Evolutionary conservation across 164 flowering plant genomes (phyloP), one percentile per base, ranked within the genome.

Genomic region (Umbilicus rupestris): DNA sequence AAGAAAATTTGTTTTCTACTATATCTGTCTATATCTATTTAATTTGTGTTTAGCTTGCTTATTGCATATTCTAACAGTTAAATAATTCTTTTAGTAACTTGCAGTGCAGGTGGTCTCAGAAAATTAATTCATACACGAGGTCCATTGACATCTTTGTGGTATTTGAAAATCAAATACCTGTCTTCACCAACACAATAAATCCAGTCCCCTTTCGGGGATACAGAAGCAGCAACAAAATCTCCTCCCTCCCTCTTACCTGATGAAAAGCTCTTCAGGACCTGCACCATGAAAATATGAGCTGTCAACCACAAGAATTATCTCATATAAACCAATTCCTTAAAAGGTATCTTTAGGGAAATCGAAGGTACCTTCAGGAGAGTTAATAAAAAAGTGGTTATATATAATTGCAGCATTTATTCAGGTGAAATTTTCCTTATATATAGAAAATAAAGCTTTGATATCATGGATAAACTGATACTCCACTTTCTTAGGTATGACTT

Each of bases 161-260:
- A 10, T 52, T 10, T 24, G 29, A 41, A 11, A 10, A 63, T 3
- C 26, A 39, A 35, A 31, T 80, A 90, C 98, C 90, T 89, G 82
- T 95, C 97, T 79, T 95, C 97, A 70, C 94, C 98, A 67, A 90
- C 79, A 76, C 97, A 95, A 69, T 92, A 92, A 63, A 92, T 86
- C 99, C 99, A 95, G 64, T 92, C 99, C 67, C 97, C 97, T 78
- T 95, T 95, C 0, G 99, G 96, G 12, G 99, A 95, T 68, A 95
- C 77, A 79, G 90, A 88, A 19, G 98, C 96, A 28, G 99, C 97
- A 68, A 84, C 88, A 79, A 92, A 95, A 74, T 95, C 99, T 65
- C 98, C 99, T 41, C 97, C 99, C 82, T 92, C 99, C 75, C 89
- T 86, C 76, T 90, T 95, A 86, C 99, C 99, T 60, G 97, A 90